Base-by-base conservation (phyloP, 768 basidiomycete genomes). In the Hericium coralloides region DNA sequence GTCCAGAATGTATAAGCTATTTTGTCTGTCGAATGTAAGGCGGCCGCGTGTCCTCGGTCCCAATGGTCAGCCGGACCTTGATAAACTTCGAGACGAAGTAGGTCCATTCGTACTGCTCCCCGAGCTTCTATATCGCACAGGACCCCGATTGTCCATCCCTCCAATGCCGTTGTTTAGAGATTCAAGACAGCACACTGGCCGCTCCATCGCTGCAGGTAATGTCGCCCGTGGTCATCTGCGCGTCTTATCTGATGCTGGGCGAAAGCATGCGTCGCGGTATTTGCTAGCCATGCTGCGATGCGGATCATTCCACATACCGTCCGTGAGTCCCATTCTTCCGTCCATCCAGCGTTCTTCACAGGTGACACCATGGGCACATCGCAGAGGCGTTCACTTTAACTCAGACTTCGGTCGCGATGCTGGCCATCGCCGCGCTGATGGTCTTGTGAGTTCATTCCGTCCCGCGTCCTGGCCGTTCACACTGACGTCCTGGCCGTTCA, bases 391-490 rank as follows among this genome's bases (percentile, higher is more conserved):
- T 64, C 57, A 67, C 65, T 23, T 49, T 70, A 38, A 66, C 83
- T 53, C 89, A 91, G 68, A 84, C 84, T n/a, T 79, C 81, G 0
- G 82, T 91, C 23, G 85, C 87, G 14, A 76, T 84, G 45, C 70
- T 89, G 22, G 83, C 85, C 31, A 79, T 90, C 25, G 75, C 76
- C n/a, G 77, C 78, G 17, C 68, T 91, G 59, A 77, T 87, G 61
- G 72, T 81, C 65, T 69, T 90, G 89, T 89, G 58, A 73, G 84
- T 58, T 20, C 3, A 20, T n/a, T 72, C 20, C 47, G 49, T 37
- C 47, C 45, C 41, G 45, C 31, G 31, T 31, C 31, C 31, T 31
- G 10, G 7, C 20, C 25, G 26, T 53, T 53, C 23, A 25, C 17
- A 26, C 37, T n/a, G n/a, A n/a, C 31, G 31, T 31, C 31, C 31